These are phyloP conservation scores for Carex arenaria DNA, from an alignment of 202 grass and related monocot genomes.

Conservation along the genomic window DNA sequence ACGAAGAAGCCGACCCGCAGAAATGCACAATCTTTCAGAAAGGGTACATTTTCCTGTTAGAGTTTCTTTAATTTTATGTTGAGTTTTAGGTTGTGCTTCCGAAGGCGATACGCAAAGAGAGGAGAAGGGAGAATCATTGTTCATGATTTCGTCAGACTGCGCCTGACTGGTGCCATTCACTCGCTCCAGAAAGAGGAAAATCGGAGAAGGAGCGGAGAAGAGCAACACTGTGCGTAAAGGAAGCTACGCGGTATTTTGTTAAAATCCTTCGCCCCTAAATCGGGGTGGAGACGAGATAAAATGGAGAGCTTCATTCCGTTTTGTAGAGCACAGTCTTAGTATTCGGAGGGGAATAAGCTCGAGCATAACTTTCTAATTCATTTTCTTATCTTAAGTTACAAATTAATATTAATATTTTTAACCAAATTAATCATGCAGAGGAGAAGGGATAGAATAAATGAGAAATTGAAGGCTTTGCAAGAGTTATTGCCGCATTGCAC, in stretches of 20 bases:
- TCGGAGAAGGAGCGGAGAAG: no score
- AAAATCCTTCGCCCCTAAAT: no score
- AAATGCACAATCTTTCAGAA: constrained; percentile 91
- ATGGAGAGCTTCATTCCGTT: no score
- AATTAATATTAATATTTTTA: background rate
- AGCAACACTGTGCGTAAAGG: no score
- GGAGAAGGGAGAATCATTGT: no score
- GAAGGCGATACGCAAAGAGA: no score
- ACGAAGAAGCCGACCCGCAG: constrained; percentile 50
- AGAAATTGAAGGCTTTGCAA: constrained; percentile 83
- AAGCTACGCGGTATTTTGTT: no score
- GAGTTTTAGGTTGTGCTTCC: no score
- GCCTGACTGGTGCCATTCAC: no score
- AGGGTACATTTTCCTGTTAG: constrained; percentile 40
- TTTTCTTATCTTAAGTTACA: background rate
- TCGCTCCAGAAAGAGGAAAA: no score
- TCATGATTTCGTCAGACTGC: no score
- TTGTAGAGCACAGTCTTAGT: background rate
- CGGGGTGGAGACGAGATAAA: no score
- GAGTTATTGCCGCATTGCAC: constrained; percentile 84
- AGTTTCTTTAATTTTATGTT: background rate
- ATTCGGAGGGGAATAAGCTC: background rate
- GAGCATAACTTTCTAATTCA: background rate
- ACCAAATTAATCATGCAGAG: constrained; percentile 31
- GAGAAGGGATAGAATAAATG: constrained; percentile 89